A percentile compares a stretch with the other conserved stretches of the same genome.
Evolutionary conservation across 2,329 filamentous ascomycete genomes (phyloP).

Genomic region (Pseudogymnoascus sp.): DNA sequence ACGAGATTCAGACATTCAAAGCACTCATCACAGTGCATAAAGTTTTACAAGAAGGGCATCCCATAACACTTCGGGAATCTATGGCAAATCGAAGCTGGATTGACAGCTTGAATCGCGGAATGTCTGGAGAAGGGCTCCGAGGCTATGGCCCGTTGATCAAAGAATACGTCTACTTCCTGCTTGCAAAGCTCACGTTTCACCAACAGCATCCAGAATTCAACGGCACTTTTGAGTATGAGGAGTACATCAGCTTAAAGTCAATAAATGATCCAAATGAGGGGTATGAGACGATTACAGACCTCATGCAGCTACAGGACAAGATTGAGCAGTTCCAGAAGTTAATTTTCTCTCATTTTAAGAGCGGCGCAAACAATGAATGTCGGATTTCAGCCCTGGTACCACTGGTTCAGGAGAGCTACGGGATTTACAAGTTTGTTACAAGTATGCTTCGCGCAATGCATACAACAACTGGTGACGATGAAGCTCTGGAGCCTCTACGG

Average conservation of each 20-base stretch:
- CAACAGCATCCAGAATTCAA: slow-evolving; percentile 97
- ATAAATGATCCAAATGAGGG: slow-evolving; percentile 99
- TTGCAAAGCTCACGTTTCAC: slow-evolving; percentile 94
- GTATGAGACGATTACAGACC: slow-evolving; percentile 90
- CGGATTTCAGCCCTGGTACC: slow-evolving; percentile 90
- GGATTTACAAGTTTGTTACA: slow-evolving; percentile 98
- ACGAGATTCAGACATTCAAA: slow-evolving; percentile 98
- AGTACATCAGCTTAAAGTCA: slow-evolving; percentile 95
- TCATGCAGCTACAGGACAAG: slow-evolving; percentile 95
- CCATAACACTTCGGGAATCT: slow-evolving; percentile 78
- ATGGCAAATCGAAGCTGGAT: slow-evolving; percentile 87
- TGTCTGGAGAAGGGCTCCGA: slow-evolving; percentile 75
- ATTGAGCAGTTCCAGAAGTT: slow-evolving; percentile 98
- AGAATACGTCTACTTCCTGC: slow-evolving; percentile 93
- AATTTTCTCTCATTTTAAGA: slow-evolving; percentile 93
- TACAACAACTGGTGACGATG: slow-evolving; percentile 87
- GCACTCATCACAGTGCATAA: slow-evolving; percentile 96
- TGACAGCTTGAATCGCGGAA: slow-evolving; percentile 80
- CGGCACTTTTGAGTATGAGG: slow-evolving; percentile 96
- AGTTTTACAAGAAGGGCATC: slow-evolving; percentile 93
- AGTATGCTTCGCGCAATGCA: slow-evolving; percentile 99
- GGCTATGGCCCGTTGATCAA: slow-evolving; percentile 89
- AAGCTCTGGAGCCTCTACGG: slow-evolving; percentile 81
- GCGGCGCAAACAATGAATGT: slow-evolving; percentile 90
- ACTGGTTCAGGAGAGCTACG: slow-evolving; percentile 94